Evolutionary conservation across 129 eudicot species (phyloP), one percentile per base, ranked within the genome.

Genomic region (Centrapalus pauciflorus): DNA sequence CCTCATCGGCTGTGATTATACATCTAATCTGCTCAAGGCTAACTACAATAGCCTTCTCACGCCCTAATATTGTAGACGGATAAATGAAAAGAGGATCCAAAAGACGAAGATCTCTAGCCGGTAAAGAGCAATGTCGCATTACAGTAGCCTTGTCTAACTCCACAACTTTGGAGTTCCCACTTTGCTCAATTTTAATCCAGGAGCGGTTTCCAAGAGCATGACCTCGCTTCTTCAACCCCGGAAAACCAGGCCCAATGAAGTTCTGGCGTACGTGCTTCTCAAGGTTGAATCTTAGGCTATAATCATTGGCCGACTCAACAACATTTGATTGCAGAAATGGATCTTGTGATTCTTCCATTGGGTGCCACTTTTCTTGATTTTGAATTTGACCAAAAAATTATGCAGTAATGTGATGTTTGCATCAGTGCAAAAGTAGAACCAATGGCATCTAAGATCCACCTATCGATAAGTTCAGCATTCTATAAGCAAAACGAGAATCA

Each of bases 91-190:
- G 73, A 5, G 99, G 99, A 72, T 93, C 99, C 87, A 93, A 71
- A 73, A 93, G 99, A 52, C 96, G 88, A 55, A 93, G 92, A 82
- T 93, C 99, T 73, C 99, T 71, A 23, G 96, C 86, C n/a, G 99
- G 99, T 73, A 93, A 83, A 29, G 90, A 93, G 57, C 96, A 93
- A 66, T 79, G 85, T 59, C 95, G 83, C 99, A 86, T 93, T 19
- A 93, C 70, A 55, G 90, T 86, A 56, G 77, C 76, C 75, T 93
- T 93, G 59, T 93, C 99, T 64, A 93, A 64, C 74, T 88, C 99
- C 83, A 88, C 80, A 72, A 86, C 73, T 72, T 79, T 75, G 7
- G 95, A 84, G 67, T 76, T 83, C 73, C 99, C 99, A 82, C 72
- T 66, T 59, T 72, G 81, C 73, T 88, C 95, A 58, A 93, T 89